These are phyloP conservation scores for Lyophyllum atratum DNA, from an alignment of 768 basidiomycete genomes.

Conservation along the genomic window DNA sequence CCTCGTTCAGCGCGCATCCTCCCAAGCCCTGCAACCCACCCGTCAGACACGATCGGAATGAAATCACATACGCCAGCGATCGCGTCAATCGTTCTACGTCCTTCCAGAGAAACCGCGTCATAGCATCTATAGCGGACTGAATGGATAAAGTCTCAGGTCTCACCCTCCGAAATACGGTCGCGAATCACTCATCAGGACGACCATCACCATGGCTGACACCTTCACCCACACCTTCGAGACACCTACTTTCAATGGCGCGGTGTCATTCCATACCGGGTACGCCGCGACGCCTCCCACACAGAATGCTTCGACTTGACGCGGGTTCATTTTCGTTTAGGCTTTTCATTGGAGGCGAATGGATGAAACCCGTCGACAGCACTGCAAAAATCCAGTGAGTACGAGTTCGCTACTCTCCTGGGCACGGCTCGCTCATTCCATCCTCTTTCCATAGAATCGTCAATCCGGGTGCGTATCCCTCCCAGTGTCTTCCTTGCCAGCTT, in stretches of 20 bases:
- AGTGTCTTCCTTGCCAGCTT: background rate
- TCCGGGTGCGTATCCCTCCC: background rate
- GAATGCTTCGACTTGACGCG: background rate
- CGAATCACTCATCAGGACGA: too few species aligned
- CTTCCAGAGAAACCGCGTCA: too few species aligned
- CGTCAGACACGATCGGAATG: too few species aligned
- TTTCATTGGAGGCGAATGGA: constrained; percentile 65
- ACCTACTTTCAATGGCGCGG: constrained; percentile 56
- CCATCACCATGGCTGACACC: constrained; percentile 34
- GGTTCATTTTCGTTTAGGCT: constrained; percentile 29
- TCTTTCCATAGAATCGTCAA: background rate
- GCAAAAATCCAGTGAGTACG: constrained; percentile 57
- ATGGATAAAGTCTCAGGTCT: too few species aligned
- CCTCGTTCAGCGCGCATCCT: too few species aligned
- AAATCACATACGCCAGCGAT: too few species aligned
- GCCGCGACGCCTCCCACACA: background rate
- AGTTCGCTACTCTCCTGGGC: background rate
- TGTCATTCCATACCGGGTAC: constrained; percentile 56
- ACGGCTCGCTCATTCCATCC: background rate
- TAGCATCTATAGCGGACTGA: too few species aligned
- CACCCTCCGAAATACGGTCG: too few species aligned
- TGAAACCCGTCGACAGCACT: constrained; percentile 42
- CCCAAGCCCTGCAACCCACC: too few species aligned
- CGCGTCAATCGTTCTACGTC: too few species aligned
- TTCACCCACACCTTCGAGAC: constrained; percentile 55